phyloP scores from a whole-genome alignment of 306 rosid genomes.

The Urtica urens region DNA sequence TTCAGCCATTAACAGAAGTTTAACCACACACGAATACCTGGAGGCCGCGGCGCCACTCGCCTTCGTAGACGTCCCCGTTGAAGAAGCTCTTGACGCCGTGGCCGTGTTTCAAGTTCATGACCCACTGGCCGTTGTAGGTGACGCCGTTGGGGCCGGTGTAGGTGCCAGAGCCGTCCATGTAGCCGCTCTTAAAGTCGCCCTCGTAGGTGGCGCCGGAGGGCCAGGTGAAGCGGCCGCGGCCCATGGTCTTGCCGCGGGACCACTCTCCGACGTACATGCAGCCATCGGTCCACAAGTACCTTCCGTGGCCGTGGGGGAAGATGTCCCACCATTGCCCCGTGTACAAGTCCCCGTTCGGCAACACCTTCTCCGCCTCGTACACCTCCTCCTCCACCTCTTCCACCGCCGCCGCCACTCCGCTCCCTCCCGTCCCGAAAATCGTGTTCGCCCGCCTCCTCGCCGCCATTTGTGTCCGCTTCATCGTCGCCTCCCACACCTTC shows the following conservation, averaged over 20 bases:
- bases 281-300: constrained; percentile 81
- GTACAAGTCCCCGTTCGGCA: constrained; percentile 80
- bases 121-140: constrained; percentile 69
- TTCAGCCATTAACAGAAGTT: too few species aligned
- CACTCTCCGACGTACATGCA: constrained; percentile 84
- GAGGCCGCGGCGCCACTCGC: constrained; percentile 59
- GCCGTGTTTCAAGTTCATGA: constrained; percentile 74
- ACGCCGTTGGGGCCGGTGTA: constrained; percentile 57
- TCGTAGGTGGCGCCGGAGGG: constrained; percentile 89
- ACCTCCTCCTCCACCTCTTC: constrained; percentile 20
- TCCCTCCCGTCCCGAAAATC: constrained; percentile 43
- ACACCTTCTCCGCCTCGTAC: constrained; percentile 49
- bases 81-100: constrained; percentile 44
- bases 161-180: constrained; percentile 68
- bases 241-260: constrained; percentile 63
- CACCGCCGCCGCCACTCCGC: constrained; percentile 8
- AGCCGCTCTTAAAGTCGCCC: constrained; percentile 74
- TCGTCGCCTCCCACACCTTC: constrained; percentile 94
- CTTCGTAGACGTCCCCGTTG: constrained; percentile 73
- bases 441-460: constrained; percentile 80
- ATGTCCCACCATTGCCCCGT: constrained; percentile 71
- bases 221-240: constrained; percentile 83
- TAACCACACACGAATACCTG: constrained; percentile 19
- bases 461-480: constrained; percentile 56
- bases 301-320: constrained; percentile 76